phyloP scores from a whole-genome alignment of 495 filamentous ascomycete genomes.

The Glutinoglossum americanum region DNA sequence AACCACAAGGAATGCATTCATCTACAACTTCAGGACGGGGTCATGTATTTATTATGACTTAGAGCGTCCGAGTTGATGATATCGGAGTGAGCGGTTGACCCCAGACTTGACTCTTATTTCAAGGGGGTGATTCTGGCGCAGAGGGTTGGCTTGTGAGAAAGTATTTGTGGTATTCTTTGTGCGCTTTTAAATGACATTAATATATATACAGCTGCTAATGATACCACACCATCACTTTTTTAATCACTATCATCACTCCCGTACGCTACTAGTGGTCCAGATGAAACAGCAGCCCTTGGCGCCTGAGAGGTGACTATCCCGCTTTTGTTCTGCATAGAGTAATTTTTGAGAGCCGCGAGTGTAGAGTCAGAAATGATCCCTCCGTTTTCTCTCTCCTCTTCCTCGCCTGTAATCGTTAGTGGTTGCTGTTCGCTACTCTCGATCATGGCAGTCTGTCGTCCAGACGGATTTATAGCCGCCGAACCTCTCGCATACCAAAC shows the following conservation, averaged over 20 bases:
- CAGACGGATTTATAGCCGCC: slow-evolving; percentile 10
- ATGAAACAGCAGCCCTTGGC: slow-evolving; percentile 24
- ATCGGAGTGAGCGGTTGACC: background rate
- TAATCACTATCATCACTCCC: slow-evolving; percentile 55
- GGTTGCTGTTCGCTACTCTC: background rate
- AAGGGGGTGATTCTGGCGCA: background rate
- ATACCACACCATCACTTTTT: background rate
- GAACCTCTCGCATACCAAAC: slow-evolving; percentile 63
- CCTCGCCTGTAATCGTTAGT: background rate
- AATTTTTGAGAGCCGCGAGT: slow-evolving; percentile 44
- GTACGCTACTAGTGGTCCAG: slow-evolving; percentile 67
- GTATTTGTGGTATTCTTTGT: background rate
- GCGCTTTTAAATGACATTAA: background rate
- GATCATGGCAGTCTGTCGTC: background rate
- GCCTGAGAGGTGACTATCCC: slow-evolving; percentile 19
- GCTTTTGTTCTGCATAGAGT: slow-evolving; percentile 8
- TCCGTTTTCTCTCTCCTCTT: slow-evolving; percentile 12
- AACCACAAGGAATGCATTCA: slow-evolving; percentile 40
- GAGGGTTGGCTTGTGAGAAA: background rate
- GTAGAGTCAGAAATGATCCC: slow-evolving; percentile 70
- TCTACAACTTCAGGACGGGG: slow-evolving; percentile 63
- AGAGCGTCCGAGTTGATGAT: slow-evolving; percentile 7
- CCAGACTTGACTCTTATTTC: background rate
- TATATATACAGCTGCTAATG: background rate
- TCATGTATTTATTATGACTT: slow-evolving; percentile 59